Evolutionary conservation across 768 basidiomycete genomes (phyloP).

Genomic region (Kwoniella pini): DNA sequence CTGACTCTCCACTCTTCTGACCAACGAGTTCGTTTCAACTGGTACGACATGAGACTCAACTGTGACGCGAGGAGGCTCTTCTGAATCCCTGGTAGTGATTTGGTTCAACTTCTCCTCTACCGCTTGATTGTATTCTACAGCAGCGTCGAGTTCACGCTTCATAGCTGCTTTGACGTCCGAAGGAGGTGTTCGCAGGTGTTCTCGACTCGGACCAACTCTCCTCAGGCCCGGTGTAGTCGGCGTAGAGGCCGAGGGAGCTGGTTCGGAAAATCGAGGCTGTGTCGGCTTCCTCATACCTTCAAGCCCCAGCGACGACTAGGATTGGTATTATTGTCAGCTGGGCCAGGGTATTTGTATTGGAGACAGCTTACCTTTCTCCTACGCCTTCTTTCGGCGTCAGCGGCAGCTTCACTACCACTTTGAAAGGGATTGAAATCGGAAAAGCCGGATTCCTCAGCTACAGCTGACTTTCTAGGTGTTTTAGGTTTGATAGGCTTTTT

Average conservation of each 20-base stretch:
- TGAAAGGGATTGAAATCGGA: slow-evolving; percentile 54
- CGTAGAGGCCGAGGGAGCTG: slow-evolving; percentile 18
- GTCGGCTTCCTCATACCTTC: slow-evolving; percentile 6
- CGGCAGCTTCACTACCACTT: slow-evolving; percentile 48
- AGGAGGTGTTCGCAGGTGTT: slow-evolving; percentile 40
- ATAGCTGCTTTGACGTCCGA: slow-evolving; percentile 32
- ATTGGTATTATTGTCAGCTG: slow-evolving; percentile 3
- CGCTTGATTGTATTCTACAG: slow-evolving; percentile 36
- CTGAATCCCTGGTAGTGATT: slow-evolving; percentile 20
- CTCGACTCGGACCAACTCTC: slow-evolving; percentile 33
- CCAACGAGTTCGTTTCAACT: slow-evolving; percentile 22
- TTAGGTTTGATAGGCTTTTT: slow-evolving; percentile 24
- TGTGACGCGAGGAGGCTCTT: slow-evolving; percentile 17
- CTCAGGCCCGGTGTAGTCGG: slow-evolving; percentile 21
- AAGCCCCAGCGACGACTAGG: slow-evolving; percentile 37
- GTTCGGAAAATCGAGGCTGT: slow-evolving; percentile 40
- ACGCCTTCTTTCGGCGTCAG: slow-evolving; percentile 34
- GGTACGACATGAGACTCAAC: slow-evolving; percentile 12
- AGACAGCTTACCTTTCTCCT: slow-evolving; percentile 39
- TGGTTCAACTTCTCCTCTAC: slow-evolving; percentile 35
- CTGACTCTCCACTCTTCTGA: slow-evolving; percentile 16
- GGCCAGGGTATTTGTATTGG: neutral
- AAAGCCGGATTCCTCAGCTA: slow-evolving; percentile 44
- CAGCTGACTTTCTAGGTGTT: slow-evolving; percentile 31
- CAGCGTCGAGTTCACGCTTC: slow-evolving; percentile 25